Percentiles rank a stretch among this genome's conserved stretches.
phyloP scores from a whole-genome alignment of 1,139 yeast species.

The Lodderomyces theae region DNA sequence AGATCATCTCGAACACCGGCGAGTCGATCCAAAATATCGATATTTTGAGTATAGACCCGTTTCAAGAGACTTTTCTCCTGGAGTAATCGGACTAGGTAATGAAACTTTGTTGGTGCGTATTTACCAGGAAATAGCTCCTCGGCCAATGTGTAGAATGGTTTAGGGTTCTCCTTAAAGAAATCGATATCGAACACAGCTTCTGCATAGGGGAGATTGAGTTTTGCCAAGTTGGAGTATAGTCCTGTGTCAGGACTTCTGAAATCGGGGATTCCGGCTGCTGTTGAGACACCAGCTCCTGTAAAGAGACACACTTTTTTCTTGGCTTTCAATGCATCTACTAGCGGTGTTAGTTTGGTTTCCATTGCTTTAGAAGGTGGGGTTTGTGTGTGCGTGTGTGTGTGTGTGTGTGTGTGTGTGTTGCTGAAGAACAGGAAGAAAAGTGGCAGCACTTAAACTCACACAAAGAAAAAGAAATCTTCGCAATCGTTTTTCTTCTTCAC shows the following conservation, averaged over 20 bases:
- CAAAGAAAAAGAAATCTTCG: not conserved
- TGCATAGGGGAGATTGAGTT: constrained; percentile 78
- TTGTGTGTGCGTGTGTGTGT: not conserved
- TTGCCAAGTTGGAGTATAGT: constrained; percentile 73
- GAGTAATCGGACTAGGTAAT: constrained; percentile 62
- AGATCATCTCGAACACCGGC: constrained; percentile 69
- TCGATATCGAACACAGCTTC: constrained; percentile 95
- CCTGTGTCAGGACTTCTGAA: constrained; percentile 93
- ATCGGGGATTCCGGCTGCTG: constrained; percentile 93
- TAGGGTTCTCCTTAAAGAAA: constrained; percentile 69
- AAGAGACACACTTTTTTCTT: constrained; percentile 44
- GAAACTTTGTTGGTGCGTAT: constrained; percentile 80
- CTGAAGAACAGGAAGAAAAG: not conserved
- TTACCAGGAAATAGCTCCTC: constrained; percentile 86
- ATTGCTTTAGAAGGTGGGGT: constrained; percentile 2
- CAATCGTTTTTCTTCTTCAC: too few species aligned
- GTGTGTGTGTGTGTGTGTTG: not conserved
- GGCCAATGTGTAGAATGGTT: constrained; percentile 82
- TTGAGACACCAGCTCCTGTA: constrained; percentile 93
- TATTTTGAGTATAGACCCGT: constrained; percentile 86
- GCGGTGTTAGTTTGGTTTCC: constrained; percentile 16
- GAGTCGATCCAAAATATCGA: constrained; percentile 83
- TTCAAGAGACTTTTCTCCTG: constrained; percentile 60
- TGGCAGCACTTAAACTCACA: too few species aligned
- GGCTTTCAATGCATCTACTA: constrained; percentile 22